phyloP scores from a whole-genome alignment of 2,329 filamentous ascomycete genomes.

The Phaeosphaeria sp. region DNA sequence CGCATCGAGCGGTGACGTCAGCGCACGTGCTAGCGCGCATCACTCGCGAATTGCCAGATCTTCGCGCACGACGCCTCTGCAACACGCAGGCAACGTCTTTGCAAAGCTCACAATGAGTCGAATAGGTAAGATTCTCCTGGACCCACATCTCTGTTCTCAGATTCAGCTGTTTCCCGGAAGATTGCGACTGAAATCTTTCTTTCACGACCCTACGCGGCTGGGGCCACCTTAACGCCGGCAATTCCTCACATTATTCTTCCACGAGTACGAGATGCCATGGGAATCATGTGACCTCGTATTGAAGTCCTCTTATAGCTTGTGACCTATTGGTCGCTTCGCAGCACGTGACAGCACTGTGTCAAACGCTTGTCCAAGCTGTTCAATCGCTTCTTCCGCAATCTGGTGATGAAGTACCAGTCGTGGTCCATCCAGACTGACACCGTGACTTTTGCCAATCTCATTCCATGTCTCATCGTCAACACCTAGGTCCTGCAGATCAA shows the following conservation, averaged over 20 bases:
- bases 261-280: too few relatives aligned
- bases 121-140: too few relatives aligned
- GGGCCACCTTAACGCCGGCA: background rate
- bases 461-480: background rate
- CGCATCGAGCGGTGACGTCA: constrained; percentile 4
- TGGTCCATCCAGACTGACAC: background rate
- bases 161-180: too few relatives aligned
- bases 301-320: too few relatives aligned
- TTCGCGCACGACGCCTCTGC: too few relatives aligned
- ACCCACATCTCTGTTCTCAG: too few relatives aligned
- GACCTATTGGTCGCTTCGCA: background rate
- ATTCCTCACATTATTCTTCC: background rate
- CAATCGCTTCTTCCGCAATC: background rate
- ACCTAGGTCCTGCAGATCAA: background rate
- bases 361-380: background rate
- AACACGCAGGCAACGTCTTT: too few relatives aligned
- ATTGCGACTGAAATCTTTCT: too few relatives aligned
- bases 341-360: background rate
- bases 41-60: background rate
- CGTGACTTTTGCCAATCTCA: background rate
- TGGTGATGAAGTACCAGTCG: background rate
- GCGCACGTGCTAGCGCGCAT: constrained; percentile 11
- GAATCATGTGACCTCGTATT: background rate
- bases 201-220: too few relatives aligned
- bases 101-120: too few relatives aligned